These are phyloP conservation scores for Geotrichum siamense DNA, from an alignment of 1,139 yeast genomes.

Conservation along the genomic window DNA sequence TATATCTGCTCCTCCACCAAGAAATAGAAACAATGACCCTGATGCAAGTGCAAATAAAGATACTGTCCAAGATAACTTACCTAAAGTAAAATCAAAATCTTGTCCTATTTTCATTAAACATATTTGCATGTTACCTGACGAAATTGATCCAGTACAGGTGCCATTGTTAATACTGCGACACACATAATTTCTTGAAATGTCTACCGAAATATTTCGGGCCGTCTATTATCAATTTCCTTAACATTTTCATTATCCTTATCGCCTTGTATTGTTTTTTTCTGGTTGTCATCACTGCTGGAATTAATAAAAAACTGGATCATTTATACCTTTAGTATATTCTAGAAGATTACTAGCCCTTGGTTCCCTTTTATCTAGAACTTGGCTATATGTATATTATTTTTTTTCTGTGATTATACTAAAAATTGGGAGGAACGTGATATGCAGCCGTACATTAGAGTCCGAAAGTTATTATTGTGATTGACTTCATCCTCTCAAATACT, in stretches of 20 bases:
- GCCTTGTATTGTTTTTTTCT: too few species aligned
- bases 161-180: conserved; percentile 34
- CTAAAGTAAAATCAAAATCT: conserved; percentile 36
- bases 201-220: conserved; percentile 23
- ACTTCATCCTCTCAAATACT: too few species aligned
- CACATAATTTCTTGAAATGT: conserved; percentile 26
- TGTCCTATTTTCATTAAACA: conserved; percentile 34
- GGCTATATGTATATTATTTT: too few species aligned
- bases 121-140: conserved; percentile 35
- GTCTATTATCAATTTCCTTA: conserved; percentile 1
- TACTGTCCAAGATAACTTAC: conserved; percentile 40
- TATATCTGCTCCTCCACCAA: conserved; percentile 43
- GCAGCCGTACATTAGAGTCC: too few species aligned
- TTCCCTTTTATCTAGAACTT: too few species aligned
- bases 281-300: too few species aligned
- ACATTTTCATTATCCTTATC: neutral
- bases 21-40: conserved; percentile 39
- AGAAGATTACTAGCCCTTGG: too few species aligned
- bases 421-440: too few species aligned
- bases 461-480: too few species aligned
- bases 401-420: too few species aligned
- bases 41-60: conserved; percentile 39
- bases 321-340: too few species aligned
- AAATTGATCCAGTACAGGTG: conserved; percentile 39
- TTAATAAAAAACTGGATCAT: too few species aligned